phyloP scores from a whole-genome alignment of 2,329 filamentous ascomycete species.

The Xylaria sp. region DNA sequence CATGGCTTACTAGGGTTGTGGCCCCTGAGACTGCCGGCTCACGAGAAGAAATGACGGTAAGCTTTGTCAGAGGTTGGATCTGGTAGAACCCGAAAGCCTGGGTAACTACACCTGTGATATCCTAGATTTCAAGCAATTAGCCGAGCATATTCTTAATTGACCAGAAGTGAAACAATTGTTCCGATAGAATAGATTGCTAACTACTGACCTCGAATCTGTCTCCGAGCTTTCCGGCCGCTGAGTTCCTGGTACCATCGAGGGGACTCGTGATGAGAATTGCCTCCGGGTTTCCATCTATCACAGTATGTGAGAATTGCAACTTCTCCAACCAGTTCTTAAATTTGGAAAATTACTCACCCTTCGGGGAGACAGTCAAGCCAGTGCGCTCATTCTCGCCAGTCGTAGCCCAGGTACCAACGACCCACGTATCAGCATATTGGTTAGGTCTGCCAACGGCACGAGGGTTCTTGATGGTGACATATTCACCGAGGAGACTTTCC shows the following conservation, averaged over 20 bases:
- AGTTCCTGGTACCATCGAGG: constrained; percentile 72
- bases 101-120: constrained; percentile 73
- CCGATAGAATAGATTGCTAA: too few relatives aligned
- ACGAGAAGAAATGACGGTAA: constrained; percentile 59
- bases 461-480: constrained; percentile 71
- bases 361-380: constrained; percentile 70
- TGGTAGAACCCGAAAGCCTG: constrained; percentile 76
- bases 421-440: constrained; percentile 75
- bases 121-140: constrained; percentile 25
- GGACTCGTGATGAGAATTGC: constrained; percentile 72
- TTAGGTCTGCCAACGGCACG: constrained; percentile 70
- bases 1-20: constrained; percentile 64
- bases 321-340: neutral
- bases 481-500: constrained; percentile 75
- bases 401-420: constrained; percentile 71
- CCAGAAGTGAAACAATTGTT: neutral
- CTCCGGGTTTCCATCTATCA: constrained; percentile 74
- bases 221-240: constrained; percentile 69
- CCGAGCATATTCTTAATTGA: neutral
- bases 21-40: constrained; percentile 60
- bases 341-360: constrained; percentile 53
- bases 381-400: constrained; percentile 72
- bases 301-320: constrained; percentile 16
- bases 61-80: constrained; percentile 71
- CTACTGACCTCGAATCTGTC: constrained; percentile 66